Evolutionary conservation across 2,329 filamentous ascomycete species (phyloP), one percentile per base, ranked within the genome.

Genomic region (Moelleriella libera): DNA sequence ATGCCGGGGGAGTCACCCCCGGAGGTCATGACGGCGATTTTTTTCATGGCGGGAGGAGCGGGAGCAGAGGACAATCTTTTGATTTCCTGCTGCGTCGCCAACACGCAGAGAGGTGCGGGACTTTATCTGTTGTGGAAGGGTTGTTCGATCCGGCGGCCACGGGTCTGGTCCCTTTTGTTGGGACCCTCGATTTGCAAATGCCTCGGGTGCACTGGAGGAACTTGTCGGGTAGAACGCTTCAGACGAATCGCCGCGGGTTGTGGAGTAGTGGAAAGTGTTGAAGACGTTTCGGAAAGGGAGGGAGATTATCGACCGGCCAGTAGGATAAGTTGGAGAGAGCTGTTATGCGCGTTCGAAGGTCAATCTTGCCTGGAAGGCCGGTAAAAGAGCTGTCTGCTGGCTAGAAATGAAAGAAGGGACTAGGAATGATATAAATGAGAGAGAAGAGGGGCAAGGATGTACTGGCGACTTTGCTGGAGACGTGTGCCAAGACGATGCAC

Each of bases 1-100:
- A 96, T 96, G 63, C 89, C 89, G 2, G 88, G 89, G 54, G 88
- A 87, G 74, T 96, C 89, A 60, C 89, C 89, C 61, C 89, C 89
- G 56, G 86, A 94, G 60, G 89, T 96, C 83, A 96, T 88, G 64
- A 96, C 81, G 54, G 83, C 89, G 63, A 96, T 90, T 66, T 78
- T 78, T 66, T 80, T 79, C 60, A 71, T 77, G 49, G 14, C 10
- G 14, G 40, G 14, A 41, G 6, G 40, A n/a, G 40, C 10, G 40
- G 11, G 40, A 12, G 40, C 8, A 37, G 12, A 12, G 8, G 32
- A 11, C 40, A n/a, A 41, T n/a, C 7, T n/a, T 21, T 21, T 21
- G 9, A 21, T 41, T 12, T 9, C 40, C 43, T 54, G 45, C 11
- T 50, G 51, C 44, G 46, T 45, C 37, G 50, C 47, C 28, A 41